These are phyloP conservation scores for Millerago galiae DNA, from an alignment of 805 yeast genomes.

Conservation along the genomic window DNA sequence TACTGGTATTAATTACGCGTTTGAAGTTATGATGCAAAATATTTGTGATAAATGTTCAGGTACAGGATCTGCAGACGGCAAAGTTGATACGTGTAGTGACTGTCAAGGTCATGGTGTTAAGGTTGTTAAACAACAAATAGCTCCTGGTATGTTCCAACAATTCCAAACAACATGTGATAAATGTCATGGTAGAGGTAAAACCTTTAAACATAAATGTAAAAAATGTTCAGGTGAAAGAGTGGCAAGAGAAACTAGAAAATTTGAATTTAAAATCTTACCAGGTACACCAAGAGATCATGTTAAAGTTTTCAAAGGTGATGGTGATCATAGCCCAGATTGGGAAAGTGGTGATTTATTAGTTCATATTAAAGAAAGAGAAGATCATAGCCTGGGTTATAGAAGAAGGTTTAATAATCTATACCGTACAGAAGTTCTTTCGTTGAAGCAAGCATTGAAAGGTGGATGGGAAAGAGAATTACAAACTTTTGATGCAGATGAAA, in stretches of 20 bases:
- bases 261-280: slow-evolving; percentile 56
- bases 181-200: slow-evolving; percentile 75
- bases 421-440: slow-evolving; percentile 71
- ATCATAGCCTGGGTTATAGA: slow-evolving; percentile 74
- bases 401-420: slow-evolving; percentile 69
- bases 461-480: slow-evolving; percentile 70
- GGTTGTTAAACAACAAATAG: slow-evolving; percentile 64
- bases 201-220: slow-evolving; percentile 57
- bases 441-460: slow-evolving; percentile 69
- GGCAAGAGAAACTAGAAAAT: slow-evolving; percentile 45
- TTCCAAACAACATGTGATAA: slow-evolving; percentile 72
- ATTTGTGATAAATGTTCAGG: slow-evolving; percentile 78
- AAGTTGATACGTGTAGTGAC: slow-evolving; percentile 51
- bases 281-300: slow-evolving; percentile 62
- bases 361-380: slow-evolving; percentile 47
- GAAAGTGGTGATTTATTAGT: slow-evolving; percentile 74
- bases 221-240: slow-evolving; percentile 70
- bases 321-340: slow-evolving; percentile 79
- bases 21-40: slow-evolving; percentile 62
- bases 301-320: slow-evolving; percentile 63
- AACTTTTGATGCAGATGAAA: slow-evolving; percentile 58
- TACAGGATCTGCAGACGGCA: slow-evolving; percentile 77
- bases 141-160: slow-evolving; percentile 86
- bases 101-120: slow-evolving; percentile 77
- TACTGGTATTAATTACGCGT: slow-evolving; percentile 57